Percentiles rank a stretch among this genome's conserved stretches.
Evolutionary conservation across 345 rosid genomes (phyloP).

Genomic region (Euphorbia tirucalli): DNA sequence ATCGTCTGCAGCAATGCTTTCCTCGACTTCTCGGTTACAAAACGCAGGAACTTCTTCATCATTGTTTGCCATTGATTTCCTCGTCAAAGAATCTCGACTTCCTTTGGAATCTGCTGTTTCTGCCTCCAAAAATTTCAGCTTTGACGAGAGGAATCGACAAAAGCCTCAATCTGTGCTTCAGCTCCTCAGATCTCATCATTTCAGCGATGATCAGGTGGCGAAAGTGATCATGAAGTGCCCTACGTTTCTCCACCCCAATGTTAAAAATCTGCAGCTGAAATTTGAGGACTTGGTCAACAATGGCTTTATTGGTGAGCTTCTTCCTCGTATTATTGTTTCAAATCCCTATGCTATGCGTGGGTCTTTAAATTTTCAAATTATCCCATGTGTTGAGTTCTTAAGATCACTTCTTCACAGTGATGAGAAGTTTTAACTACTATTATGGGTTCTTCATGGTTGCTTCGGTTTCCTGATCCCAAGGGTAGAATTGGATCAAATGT

Average conservation of each 20-base stretch:
- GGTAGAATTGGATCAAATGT: no score
- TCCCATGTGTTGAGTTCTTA: conserved; percentile 23
- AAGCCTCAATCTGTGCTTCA: conserved; percentile 9
- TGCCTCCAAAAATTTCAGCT: conserved; percentile 15
- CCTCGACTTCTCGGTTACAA: no score
- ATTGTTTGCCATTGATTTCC: conserved; percentile 11
- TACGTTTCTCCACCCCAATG: background rate
- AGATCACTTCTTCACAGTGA: conserved; percentile 1
- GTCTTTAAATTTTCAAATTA: conserved; percentile 15
- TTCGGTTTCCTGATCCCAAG: no score
- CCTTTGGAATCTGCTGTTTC: conserved; percentile 20
- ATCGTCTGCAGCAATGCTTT: background rate
- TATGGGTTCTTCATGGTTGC: no score
- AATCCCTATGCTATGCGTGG: conserved; percentile 10
- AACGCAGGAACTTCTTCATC: no score
- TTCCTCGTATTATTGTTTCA: conserved; percentile 15
- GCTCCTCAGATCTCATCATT: conserved; percentile 18
- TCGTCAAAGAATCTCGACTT: conserved; percentile 25
- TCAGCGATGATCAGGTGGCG: conserved; percentile 12
- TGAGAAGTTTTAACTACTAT: no score
- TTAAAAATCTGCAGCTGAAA: conserved; percentile 16
- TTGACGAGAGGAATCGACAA: background rate
- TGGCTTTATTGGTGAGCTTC: conserved; percentile 21
- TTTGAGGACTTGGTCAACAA: conserved; percentile 14
- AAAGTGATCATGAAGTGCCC: conserved; percentile 23